Conservation (phyloP, 2,329 filamentous ascomycete species). For the Botrytis tulipae region DNA sequence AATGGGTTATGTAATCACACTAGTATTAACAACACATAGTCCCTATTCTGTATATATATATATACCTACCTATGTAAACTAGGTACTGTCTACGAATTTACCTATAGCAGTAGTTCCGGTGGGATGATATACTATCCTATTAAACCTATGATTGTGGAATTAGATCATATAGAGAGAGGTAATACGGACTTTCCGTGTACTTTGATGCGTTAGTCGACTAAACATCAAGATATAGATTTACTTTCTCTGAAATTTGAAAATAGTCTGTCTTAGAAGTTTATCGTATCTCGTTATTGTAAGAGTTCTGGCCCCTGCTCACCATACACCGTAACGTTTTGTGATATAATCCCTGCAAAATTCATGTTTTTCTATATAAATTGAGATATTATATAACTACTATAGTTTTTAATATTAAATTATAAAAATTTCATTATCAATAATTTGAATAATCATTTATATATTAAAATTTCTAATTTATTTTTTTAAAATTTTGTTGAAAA, state of each 20-base stretch:
- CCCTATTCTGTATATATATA: not conserved
- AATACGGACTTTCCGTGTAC: not conserved
- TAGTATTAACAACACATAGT: constrained; percentile 8
- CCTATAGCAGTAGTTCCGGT: constrained; percentile 1
- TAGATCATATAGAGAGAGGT: too few species aligned
- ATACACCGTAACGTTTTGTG: too few species aligned
- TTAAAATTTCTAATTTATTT: too few species aligned
- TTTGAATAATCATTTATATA: too few species aligned
- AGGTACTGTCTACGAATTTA: not conserved
- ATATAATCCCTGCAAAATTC: too few species aligned
- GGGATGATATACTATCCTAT: not conserved
- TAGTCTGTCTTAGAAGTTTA: not conserved
- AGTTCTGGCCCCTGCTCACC: too few species aligned
- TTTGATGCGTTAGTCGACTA: not conserved
- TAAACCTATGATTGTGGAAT: too few species aligned
- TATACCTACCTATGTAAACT: not conserved
- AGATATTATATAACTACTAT: too few species aligned
- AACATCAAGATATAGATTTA: not conserved
- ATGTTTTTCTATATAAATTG: too few species aligned
- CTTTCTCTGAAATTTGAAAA: not conserved
- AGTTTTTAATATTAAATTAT: too few species aligned
- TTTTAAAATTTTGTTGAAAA: too few species aligned
- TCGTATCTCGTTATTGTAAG: not conserved
- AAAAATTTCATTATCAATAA: too few species aligned
- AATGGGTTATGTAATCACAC: not conserved